Evolutionary conservation across 768 basidiomycete genomes (phyloP).

Genomic region (Boletus insuetus): DNA sequence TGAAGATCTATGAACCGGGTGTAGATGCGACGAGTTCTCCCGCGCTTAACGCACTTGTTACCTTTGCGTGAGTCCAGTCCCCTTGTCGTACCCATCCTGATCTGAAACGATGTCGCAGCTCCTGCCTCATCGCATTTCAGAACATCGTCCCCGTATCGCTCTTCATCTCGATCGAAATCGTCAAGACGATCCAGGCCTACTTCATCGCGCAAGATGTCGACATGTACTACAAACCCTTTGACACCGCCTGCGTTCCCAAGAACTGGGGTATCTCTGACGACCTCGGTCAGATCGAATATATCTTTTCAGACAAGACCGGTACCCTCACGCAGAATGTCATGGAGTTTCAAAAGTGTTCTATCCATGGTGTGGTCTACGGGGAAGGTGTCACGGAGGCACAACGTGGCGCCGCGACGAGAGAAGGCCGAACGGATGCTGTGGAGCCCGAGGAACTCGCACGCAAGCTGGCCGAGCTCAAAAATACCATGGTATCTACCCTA

Average conservation of each 20-base stretch:
- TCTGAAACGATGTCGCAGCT: slow-evolving; percentile 43
- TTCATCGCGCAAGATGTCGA: slow-evolving; percentile 96
- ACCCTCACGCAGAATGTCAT: slow-evolving; percentile 98
- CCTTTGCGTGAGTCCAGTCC: slow-evolving; percentile 72
- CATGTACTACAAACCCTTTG: slow-evolving; percentile 89
- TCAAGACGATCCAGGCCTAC: slow-evolving; percentile 96
- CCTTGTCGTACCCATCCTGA: neutral
- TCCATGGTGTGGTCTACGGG: slow-evolving; percentile 81
- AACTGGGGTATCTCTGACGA: slow-evolving; percentile 99
- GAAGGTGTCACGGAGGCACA: slow-evolving; percentile 96
- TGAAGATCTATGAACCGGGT: slow-evolving; percentile 66
- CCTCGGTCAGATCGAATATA: slow-evolving; percentile 96
- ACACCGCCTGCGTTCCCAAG: slow-evolving; percentile 90
- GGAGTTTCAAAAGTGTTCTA: slow-evolving; percentile 97
- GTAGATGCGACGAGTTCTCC: slow-evolving; percentile 58
- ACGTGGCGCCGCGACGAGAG: slow-evolving; percentile 83
- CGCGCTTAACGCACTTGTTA: slow-evolving; percentile 77
- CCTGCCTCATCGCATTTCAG: slow-evolving; percentile 93
- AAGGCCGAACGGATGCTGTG: slow-evolving; percentile 63
- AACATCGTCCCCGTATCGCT: slow-evolving; percentile 96
- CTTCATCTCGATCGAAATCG: slow-evolving; percentile 97
- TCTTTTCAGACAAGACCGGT: slow-evolving; percentile 92
- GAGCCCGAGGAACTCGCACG: slow-evolving; percentile 70
- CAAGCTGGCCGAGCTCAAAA: slow-evolving; percentile 63
- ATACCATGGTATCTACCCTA: slow-evolving; percentile 74